Evolutionary conservation across 2,329 filamentous ascomycete species (phyloP), one percentile per base, ranked within the genome.

Genomic region (Dothideomycetidae sp.): DNA sequence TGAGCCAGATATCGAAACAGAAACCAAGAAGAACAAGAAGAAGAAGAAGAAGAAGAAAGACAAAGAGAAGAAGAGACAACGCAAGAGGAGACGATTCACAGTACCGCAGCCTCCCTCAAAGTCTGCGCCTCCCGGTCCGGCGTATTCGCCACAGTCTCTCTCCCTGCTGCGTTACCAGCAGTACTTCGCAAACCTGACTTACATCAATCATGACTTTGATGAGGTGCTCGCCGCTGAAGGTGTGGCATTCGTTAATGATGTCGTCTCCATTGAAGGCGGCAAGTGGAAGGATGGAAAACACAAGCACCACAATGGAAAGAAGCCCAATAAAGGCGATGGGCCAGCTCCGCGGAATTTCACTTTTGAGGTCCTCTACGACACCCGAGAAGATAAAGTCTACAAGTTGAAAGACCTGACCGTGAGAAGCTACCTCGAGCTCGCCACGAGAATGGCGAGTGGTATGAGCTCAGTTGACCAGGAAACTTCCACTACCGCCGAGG

Each of bases 131-230:
- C 88, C 88, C 0, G 90, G 90, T 0, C 90, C 90, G 1, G 90
- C 83, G 5, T 96, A 98, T 58, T 84, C 78, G 13, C 75, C 80
- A 5, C 90, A 98, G 54, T 66, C 82, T 0, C 65, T 96, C 26
- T 81, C 83, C 0, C 66, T 86, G 44, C 68, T 79, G 3, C 75
- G 82, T 4, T 94, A 84, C 57, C 84, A 75, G 3, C 90, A 98
- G 51, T 94, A 92, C 57, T 94, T 75, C 57, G 85, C 88, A 43
- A 98, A 98, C 55, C 63, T 98, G n/a, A 96, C 88, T 0, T 63
- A 73, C 41, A 78, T 93, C 59, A 92, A 96, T 60, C 81, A 85
- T 48, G 73, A 81, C 42, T 67, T 75, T 33, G 51, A 58, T 2
- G 21, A 37, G 1, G 14, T 19, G 3, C 21, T 29, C 29, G 11